Base-by-base conservation (phyloP, 2,329 filamentous ascomycete species). In the Daldinia sp. region DNA sequence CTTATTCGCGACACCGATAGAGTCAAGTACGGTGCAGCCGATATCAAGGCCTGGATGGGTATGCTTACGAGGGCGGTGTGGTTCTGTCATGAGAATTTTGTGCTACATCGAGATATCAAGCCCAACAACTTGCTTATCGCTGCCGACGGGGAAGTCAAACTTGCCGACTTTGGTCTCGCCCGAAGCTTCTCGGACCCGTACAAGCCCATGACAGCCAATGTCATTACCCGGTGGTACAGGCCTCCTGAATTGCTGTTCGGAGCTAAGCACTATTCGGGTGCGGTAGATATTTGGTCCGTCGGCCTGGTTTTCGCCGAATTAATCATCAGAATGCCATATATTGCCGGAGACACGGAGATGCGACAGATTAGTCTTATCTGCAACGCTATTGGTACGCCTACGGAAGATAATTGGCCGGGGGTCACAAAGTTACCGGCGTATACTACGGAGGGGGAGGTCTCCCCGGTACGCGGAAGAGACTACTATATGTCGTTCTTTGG, bases 21-120 rank as follows among this genome's bases (percentile, higher is more conserved):
- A 55, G 89, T 97, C 47, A 87, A 88, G 56, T 98, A 98, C 77
- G 91, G 91, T 64, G 87, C 88, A 9, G 91, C 92, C 15, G 95
- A 99, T 77, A 93, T 98, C 77, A 99, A 99, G 77, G 91, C 93
- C 13, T 99, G 95, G 95, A 96, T 97, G 90, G 92, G 91, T 67
- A 98, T 98, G 95, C 85, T 98, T n/a, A 87, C 86, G 25, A 89
- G 94, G 39, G 95, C 91, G 23, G 88, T 98, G 25, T 96, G 93
- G 90, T 99, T 96, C 82, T 98, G 95, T 78, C 95, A 99, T 78
- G 92, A 94, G 75, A 96, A 95, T 77, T 94, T 90, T 72, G 87
- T 99, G 15, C 84, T 99, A 27, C 95, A 99, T 79, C 92, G 95
- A 71, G 95, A 99, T 82, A 98, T 99, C 82, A 99, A 99, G 80